phyloP scores from a whole-genome alignment of 1,139 yeast genomes.

The Tardiomyces digboiensis region DNA sequence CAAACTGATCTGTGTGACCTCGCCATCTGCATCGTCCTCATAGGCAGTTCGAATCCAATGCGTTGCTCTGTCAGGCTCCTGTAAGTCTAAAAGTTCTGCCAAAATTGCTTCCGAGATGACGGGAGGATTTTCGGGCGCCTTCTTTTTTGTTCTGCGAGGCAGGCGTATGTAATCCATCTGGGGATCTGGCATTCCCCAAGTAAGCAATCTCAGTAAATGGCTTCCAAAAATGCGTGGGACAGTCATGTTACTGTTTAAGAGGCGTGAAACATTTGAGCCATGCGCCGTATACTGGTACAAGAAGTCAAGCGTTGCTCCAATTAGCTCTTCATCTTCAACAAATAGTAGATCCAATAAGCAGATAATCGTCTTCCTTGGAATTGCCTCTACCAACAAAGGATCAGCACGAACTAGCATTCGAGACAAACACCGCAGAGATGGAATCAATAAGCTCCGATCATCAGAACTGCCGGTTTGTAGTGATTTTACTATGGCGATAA shows the following conservation, averaged over 20 bases:
- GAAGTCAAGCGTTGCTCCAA: constrained; percentile 57
- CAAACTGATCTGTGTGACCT: constrained; percentile 88
- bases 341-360: constrained; percentile 38
- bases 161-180: constrained; percentile 25
- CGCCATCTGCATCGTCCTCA: constrained; percentile 66
- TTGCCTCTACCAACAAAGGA: constrained; percentile 24
- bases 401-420: constrained; percentile 31
- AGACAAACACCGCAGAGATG: constrained; percentile 30
- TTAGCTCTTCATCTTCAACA: constrained; percentile 48
- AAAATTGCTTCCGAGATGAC: constrained; percentile 50
- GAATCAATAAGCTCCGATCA: constrained; percentile 30
- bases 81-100: constrained; percentile 49
- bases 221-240: constrained; percentile 9
- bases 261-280: constrained; percentile 26
- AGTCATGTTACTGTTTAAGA: constrained; percentile 18
- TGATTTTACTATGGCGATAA: constrained; percentile 17
- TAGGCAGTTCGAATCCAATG: constrained; percentile 93
- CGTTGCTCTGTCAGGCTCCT: constrained; percentile 89
- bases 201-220: constrained; percentile 47
- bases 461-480: constrained; percentile 13
- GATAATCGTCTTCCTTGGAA: constrained; percentile 6
- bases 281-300: constrained; percentile 56
- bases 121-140: constrained; percentile 55
- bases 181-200: constrained; percentile 36
- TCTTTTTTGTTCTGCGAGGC: constrained; percentile 29